These are phyloP conservation scores for Colletotrichum navitas DNA, from an alignment of 2,329 filamentous ascomycete genomes.

Conservation along the genomic window DNA sequence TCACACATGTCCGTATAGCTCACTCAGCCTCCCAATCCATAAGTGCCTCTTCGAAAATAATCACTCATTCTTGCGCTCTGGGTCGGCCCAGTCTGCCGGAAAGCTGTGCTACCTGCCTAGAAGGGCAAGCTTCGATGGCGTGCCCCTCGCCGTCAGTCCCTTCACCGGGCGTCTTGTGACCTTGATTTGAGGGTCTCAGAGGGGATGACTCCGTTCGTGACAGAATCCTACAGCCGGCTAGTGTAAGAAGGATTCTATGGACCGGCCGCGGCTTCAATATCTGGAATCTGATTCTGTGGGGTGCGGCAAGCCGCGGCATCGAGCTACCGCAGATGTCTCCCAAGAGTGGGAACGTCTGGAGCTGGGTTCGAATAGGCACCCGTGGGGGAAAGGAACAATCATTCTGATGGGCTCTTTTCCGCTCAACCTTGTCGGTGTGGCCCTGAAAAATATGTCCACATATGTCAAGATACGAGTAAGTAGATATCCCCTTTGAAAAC, in stretches of 20 bases:
- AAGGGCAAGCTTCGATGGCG: slow-evolving; percentile 2
- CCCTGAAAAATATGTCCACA: not conserved
- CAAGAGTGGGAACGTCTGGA: not conserved
- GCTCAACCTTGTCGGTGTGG: not conserved
- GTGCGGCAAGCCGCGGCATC: slow-evolving; percentile 1
- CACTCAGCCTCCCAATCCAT: no score
- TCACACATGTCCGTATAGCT: not conserved
- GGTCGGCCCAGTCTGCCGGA: not conserved
- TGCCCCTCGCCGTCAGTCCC: not conserved
- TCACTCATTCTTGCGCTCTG: not conserved
- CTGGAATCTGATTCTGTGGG: not conserved
- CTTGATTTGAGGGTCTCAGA: not conserved
- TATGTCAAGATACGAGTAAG: not conserved
- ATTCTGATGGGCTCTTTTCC: not conserved
- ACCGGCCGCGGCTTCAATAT: not conserved
- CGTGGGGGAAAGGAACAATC: not conserved
- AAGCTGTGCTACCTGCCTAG: not conserved
- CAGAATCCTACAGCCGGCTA: not conserved
- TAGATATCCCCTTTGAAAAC: not conserved
- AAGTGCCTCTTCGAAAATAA: not conserved
- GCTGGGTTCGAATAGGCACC: not conserved
- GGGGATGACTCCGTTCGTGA: not conserved
- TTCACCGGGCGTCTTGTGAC: not conserved
- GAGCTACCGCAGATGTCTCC: not conserved
- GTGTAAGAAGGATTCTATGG: not conserved